These are phyloP conservation scores for Croton setiger DNA, from an alignment of 441 rosid species.

Conservation along the genomic window DNA sequence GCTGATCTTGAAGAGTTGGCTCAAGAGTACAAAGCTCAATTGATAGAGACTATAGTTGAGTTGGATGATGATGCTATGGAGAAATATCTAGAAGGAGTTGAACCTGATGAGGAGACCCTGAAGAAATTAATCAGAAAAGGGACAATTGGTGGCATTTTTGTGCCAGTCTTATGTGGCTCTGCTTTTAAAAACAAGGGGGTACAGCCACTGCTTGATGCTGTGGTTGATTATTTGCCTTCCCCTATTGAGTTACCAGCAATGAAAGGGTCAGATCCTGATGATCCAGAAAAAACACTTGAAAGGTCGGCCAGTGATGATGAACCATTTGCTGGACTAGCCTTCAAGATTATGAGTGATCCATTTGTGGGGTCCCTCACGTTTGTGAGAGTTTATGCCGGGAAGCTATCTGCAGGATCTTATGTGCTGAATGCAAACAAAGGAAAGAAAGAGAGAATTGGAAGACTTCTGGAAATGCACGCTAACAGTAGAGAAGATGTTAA, in stretches of 20 bases:
- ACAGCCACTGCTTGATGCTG: conserved; percentile 92
- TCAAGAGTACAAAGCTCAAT: conserved; percentile 59
- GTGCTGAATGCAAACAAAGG: conserved; percentile 91
- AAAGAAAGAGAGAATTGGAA: conserved; percentile 93
- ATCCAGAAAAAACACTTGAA: conserved; percentile 54
- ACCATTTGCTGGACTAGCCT: conserved; percentile 88
- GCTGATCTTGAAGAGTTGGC: conserved; percentile 75
- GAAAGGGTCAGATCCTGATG: conserved; percentile 91
- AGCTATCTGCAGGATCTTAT: conserved; percentile 75
- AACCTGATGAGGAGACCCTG: conserved; percentile 74
- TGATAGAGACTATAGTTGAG: conserved; percentile 73
- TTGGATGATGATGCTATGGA: conserved; percentile 93
- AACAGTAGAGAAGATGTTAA: conserved; percentile 92
- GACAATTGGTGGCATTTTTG: conserved; percentile 64
- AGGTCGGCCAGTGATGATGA: conserved; percentile 73
- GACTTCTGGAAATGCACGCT: conserved; percentile 97
- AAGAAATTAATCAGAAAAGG: conserved; percentile 77
- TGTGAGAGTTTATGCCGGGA: conserved; percentile 87
- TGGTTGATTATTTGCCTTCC: conserved; percentile 89
- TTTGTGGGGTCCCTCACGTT: conserved; percentile 94
- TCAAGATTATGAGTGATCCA: conserved; percentile 95
- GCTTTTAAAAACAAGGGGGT: conserved; percentile 96
- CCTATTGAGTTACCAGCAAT: conserved; percentile 83
- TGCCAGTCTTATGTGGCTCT: conserved; percentile 88
- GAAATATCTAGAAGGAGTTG: conserved; percentile 83